Evolutionary conservation across 306 rosid genomes (phyloP).

Genomic region (Cucurbita maxima): DNA sequence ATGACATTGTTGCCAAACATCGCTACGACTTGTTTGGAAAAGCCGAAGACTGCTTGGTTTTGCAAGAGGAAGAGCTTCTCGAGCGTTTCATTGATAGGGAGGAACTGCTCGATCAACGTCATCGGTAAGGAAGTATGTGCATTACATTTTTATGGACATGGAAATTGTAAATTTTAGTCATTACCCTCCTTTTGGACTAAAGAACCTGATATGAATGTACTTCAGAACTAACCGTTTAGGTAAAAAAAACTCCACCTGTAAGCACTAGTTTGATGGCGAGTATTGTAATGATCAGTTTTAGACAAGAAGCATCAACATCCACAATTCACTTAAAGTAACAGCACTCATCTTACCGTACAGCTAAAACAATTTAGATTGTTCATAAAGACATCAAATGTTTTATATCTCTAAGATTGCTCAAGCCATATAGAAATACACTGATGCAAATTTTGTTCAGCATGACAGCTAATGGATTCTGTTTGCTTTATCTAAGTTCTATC

Average conservation of each 20-base stretch:
- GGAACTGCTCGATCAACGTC: constrained; percentile 26
- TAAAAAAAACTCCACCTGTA: neutral
- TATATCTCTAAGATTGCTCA: too few relatives aligned
- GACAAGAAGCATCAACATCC: neutral
- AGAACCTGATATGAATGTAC: neutral
- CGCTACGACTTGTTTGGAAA: constrained; percentile 55
- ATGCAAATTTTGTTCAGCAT: too few relatives aligned
- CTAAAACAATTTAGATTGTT: neutral
- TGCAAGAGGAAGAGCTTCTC: constrained; percentile 48
- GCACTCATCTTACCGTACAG: neutral
- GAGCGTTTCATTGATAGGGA: constrained; percentile 82
- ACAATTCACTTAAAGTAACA: neutral
- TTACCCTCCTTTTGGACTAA: neutral
- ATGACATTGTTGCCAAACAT: constrained; percentile 40
- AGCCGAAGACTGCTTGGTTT: constrained; percentile 46
- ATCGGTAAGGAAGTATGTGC: neutral
- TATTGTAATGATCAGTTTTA: neutral
- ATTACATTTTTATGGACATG: neutral
- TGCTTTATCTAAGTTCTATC: neutral
- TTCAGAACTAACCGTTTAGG: neutral
- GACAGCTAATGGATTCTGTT: neutral
- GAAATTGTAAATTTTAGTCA: neutral
- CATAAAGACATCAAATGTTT: neutral
- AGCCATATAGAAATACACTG: too few relatives aligned
- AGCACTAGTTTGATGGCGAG: neutral